Evolutionary conservation across 495 filamentous ascomycete species (phyloP), one percentile per base, ranked within the genome.

Genomic region (Penicillium coprophilum): DNA sequence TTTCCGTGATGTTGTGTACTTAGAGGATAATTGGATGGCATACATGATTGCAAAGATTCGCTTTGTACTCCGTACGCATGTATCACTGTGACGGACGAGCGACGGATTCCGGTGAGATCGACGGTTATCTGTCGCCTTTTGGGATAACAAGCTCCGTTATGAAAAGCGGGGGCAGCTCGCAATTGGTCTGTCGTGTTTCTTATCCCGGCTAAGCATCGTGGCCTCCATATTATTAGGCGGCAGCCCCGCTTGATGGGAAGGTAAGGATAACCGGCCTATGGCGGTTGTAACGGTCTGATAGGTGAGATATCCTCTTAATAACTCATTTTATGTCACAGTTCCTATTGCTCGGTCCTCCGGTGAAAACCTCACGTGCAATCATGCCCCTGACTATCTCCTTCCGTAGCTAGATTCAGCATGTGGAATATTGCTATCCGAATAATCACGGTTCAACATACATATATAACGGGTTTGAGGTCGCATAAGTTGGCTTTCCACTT

Each of bases 71-170:
- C 3, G 10, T 31, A 27, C 50, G 23, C 38, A 52, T 27, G 17
- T 34, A 43, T 46, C 20, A 36, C 41, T 20, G 5, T 13, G 52
- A 15, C 52, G 52, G 52, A 30, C n/a, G 24, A 17, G 52, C 52
- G 52, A 39, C 52, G 52, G 52, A 48, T 55, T 55, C 52, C 52
- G 52, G 52, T 6, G 39, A n/a, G 30, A 46, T 39, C 52, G 52
- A 47, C 52, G 15, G 9, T 39, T 30, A 55, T 39, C 52, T 15
- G 10, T 32, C 24, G 11, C 30, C 43, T 43, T 23, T 43, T n/a
- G 12, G 23, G 38, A 32, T 43, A 41, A 19, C 13, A 19, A 43
- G 10, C 21, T 30, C 27, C 39, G 30, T 21, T n/a, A 23, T 30
- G 9, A 28, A 11, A 19, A 36, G 43, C 15, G 34, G 30, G 11